Percentiles rank a stretch among this genome's conserved stretches.
These are phyloP conservation scores for Aspergillus nomiae DNA, from an alignment of 2,329 filamentous ascomycete genomes.

Conservation along the genomic window DNA sequence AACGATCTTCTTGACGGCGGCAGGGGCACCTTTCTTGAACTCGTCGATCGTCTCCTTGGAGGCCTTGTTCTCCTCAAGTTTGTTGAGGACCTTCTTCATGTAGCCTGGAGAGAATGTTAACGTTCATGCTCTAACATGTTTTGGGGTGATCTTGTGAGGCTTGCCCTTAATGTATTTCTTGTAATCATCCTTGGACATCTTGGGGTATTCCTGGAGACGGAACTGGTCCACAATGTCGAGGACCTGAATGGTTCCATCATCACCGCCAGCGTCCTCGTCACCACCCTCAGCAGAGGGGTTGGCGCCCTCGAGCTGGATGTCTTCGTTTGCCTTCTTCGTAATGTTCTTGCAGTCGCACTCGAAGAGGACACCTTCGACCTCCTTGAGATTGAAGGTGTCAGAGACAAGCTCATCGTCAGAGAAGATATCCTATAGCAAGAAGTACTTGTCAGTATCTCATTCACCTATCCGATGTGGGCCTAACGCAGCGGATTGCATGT, in stretches of 20 bases:
- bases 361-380: slow-evolving; percentile 77
- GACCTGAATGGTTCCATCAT: slow-evolving; percentile 66
- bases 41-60: slow-evolving; percentile 67
- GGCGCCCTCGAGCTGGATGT: slow-evolving; percentile 71
- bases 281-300: slow-evolving; percentile 95
- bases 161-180: slow-evolving; percentile 81
- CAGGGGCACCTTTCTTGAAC: slow-evolving; percentile 76
- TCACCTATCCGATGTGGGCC: not conserved
- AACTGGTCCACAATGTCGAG: slow-evolving; percentile 94
- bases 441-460: slow-evolving; percentile 15
- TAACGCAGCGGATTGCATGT: not conserved
- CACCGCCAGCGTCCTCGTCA: slow-evolving; percentile 65
- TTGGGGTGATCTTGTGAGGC: slow-evolving; percentile 22
- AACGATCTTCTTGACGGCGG: slow-evolving; percentile 80
- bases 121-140: slow-evolving; percentile 10
- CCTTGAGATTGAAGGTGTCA: slow-evolving; percentile 84
- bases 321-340: slow-evolving; percentile 68
- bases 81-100: slow-evolving; percentile 83
- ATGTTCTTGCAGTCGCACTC: slow-evolving; percentile 94
- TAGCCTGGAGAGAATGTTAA: slow-evolving; percentile 60
- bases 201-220: slow-evolving; percentile 63
- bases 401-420: slow-evolving; percentile 95
- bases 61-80: slow-evolving; percentile 65
- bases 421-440: slow-evolving; percentile 71
- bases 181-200: slow-evolving; percentile 78